Evolutionary conservation across 108 stramenopile species (phyloP).

Genomic region (Skeletonema tropicum): DNA sequence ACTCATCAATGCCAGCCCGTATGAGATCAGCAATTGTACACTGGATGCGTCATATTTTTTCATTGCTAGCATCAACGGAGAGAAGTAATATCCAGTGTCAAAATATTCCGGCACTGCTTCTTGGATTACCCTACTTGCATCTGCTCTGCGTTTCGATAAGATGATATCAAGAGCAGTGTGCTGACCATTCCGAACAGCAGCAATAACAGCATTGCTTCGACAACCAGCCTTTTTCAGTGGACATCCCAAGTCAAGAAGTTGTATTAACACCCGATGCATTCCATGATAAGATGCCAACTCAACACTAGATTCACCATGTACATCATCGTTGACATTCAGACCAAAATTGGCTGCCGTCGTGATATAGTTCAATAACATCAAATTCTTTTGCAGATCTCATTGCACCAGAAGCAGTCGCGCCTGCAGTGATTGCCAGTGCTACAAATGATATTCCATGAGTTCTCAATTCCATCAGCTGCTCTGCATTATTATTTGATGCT

Average conservation of each 20-base stretch:
- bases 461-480: constrained; percentile 8
- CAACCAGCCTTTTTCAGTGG: constrained; percentile 10
- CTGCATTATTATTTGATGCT: neutral
- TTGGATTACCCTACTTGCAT: constrained; percentile 9
- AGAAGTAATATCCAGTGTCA: constrained; percentile 10
- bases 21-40: constrained; percentile 12
- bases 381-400: constrained; percentile 1
- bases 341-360: neutral
- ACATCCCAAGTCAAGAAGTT: constrained; percentile 11
- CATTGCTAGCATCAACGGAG: constrained; percentile 13
- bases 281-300: constrained; percentile 31
- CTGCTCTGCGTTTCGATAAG: constrained; percentile 12
- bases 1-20: constrained; percentile 3
- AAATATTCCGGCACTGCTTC: neutral
- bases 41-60: constrained; percentile 14
- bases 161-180: constrained; percentile 26
- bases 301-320: constrained; percentile 12
- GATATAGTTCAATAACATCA: constrained; percentile 17
- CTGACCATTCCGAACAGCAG: constrained; percentile 30
- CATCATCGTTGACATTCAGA: constrained; percentile 20
- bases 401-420: constrained; percentile 22
- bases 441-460: constrained; percentile 13
- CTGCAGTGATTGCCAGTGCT: constrained; percentile 26
- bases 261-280: neutral
- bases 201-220: constrained; percentile 11